phyloP scores from a whole-genome alignment of 768 basidiomycete species.

The Podaxis mareebaensis region DNA sequence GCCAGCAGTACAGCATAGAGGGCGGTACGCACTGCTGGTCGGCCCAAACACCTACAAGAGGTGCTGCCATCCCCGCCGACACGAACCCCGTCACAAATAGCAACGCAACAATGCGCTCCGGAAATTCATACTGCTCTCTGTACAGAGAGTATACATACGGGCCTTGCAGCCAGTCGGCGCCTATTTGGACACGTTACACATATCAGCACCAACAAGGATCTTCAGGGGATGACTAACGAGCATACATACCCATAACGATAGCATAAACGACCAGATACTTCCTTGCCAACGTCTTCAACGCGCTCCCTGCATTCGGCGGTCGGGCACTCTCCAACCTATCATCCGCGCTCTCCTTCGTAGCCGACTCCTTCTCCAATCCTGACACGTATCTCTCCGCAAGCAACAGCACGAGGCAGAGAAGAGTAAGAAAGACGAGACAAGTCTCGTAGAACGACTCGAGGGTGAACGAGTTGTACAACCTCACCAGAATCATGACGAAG shows the following conservation, averaged over 20 bases:
- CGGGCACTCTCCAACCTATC: slow-evolving; percentile 22
- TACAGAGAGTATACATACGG: slow-evolving; percentile 80
- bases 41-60: slow-evolving; percentile 75
- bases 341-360: slow-evolving; percentile 19
- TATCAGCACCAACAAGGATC: slow-evolving; percentile 6
- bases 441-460: slow-evolving; percentile 26
- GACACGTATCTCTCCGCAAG: slow-evolving; percentile 24
- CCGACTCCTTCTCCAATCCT: slow-evolving; percentile 3
- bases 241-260: slow-evolving; percentile 62
- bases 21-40: slow-evolving; percentile 61
- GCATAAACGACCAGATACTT: slow-evolving; percentile 70
- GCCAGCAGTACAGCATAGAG: not conserved
- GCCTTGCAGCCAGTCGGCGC: slow-evolving; percentile 79
- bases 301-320: slow-evolving; percentile 15
- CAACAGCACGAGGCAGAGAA: slow-evolving; percentile 24
- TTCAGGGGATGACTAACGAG: not conserved
- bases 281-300: slow-evolving; percentile 25
- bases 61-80: slow-evolving; percentile 68
- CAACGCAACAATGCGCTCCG: slow-evolving; percentile 64
- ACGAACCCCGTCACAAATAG: slow-evolving; percentile 80
- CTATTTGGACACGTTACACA: slow-evolving; percentile 32
- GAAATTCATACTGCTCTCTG: slow-evolving; percentile 62
- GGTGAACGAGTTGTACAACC: not conserved
- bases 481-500: not conserved
- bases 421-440: slow-evolving; percentile 24